phyloP scores from a whole-genome alignment of 495 filamentous ascomycete genomes.

The Bryoglossum gracile region DNA sequence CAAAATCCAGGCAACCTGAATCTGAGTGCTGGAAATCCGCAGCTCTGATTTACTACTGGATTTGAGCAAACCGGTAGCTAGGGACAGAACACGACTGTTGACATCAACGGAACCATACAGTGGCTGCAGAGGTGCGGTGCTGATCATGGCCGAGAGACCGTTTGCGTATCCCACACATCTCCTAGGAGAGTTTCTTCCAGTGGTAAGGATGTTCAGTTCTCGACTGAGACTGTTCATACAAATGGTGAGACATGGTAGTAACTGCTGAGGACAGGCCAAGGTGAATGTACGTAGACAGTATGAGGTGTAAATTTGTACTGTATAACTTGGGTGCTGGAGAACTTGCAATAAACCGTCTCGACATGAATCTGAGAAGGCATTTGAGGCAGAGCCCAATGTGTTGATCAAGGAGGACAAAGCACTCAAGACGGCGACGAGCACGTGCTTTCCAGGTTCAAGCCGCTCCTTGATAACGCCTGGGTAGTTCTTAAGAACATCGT shows the following conservation, averaged over 20 bases:
- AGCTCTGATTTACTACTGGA: slow-evolving; percentile 87
- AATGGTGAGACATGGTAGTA: slow-evolving; percentile 84
- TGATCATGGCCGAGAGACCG: slow-evolving; percentile 84
- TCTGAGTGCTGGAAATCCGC: slow-evolving; percentile 84
- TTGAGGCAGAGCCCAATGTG: slow-evolving; percentile 74
- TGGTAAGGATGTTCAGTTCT: slow-evolving; percentile 70
- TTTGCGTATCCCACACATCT: slow-evolving; percentile 90
- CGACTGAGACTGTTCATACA: slow-evolving; percentile 93
- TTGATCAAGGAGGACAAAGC: slow-evolving; percentile 72
- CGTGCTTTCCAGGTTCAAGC: slow-evolving; percentile 83
- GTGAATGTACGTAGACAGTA: slow-evolving; percentile 81
- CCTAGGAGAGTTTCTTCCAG: slow-evolving; percentile 70
- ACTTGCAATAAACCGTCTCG: slow-evolving; percentile 87
- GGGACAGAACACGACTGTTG: slow-evolving; percentile 81
- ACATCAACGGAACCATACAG: slow-evolving; percentile 94
- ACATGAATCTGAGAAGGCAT: slow-evolving; percentile 66
- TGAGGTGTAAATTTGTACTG: slow-evolving; percentile 84
- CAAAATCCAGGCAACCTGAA: slow-evolving; percentile 96
- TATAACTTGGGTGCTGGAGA: slow-evolving; percentile 90
- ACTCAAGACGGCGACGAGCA: slow-evolving; percentile 69
- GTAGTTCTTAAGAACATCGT: slow-evolving; percentile 87
- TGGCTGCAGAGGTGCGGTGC: slow-evolving; percentile 79
- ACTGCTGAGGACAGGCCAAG: slow-evolving; percentile 81
- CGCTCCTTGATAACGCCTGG: slow-evolving; percentile 88
- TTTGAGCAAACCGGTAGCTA: slow-evolving; percentile 88